A percentile compares a stretch with the other conserved stretches of the same genome.
Conservation (phyloP, 331 rosid species). For the Quercus phellos region DNA sequence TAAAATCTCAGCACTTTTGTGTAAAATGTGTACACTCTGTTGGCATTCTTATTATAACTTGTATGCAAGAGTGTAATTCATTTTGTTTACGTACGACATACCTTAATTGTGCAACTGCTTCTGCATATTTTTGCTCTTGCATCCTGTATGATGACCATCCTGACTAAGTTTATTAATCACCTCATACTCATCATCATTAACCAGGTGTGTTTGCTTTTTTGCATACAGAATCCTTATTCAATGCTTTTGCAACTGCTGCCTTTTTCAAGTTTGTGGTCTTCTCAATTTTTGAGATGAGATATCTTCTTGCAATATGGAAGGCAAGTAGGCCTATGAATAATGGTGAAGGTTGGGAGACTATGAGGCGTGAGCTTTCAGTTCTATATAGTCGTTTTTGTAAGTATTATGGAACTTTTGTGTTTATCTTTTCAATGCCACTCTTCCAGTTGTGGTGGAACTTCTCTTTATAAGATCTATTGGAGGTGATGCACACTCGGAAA, state of each 20-base stretch:
- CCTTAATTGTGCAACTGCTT: neutral
- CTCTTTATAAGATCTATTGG: neutral
- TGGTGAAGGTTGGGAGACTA: slow-evolving; percentile 91
- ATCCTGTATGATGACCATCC: neutral
- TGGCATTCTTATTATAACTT: neutral
- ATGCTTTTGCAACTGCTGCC: slow-evolving; percentile 97
- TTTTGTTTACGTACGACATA: neutral
- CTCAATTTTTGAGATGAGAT: slow-evolving; percentile 96
- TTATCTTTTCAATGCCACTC: neutral
- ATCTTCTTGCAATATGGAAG: slow-evolving; percentile 97
- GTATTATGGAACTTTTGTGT: slow-evolving; percentile 26
- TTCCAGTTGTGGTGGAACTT: neutral
- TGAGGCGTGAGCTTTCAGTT: slow-evolving; percentile 92
- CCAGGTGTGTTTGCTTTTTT: slow-evolving; percentile 17
- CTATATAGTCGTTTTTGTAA: slow-evolving; percentile 91
- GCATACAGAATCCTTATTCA: slow-evolving; percentile 79
- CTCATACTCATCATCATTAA: slow-evolving; percentile 1
- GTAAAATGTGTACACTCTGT: neutral
- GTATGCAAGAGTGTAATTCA: neutral
- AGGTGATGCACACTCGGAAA: neutral
- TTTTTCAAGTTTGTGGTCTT: slow-evolving; percentile 94
- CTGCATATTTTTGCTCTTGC: too few species aligned
- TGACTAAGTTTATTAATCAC: neutral
- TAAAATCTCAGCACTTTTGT: neutral
- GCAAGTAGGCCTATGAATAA: slow-evolving; percentile 76